These are phyloP conservation scores for Dispira simplex DNA, from an alignment of 192 early-diverging fungal genomes.

Conservation along the genomic window DNA sequence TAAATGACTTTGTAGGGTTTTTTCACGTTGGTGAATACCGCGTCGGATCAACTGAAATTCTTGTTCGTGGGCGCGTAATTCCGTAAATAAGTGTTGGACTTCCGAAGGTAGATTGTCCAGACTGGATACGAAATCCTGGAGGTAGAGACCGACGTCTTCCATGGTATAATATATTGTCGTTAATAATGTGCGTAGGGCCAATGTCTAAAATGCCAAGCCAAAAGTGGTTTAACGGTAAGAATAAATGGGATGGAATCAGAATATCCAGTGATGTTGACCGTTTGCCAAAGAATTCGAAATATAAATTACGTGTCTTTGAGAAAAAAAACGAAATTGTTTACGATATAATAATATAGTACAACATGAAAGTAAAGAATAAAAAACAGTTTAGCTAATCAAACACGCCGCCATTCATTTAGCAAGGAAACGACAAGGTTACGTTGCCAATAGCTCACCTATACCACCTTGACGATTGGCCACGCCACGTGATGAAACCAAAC, in stretches of 20 bases:
- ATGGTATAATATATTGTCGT: not conserved
- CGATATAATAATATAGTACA: not conserved
- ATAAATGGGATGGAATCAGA: not conserved
- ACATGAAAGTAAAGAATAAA: not conserved
- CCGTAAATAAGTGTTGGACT: not conserved
- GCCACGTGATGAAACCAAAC: no score
- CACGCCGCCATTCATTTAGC: not conserved
- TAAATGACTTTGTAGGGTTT: not conserved
- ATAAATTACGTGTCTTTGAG: not conserved
- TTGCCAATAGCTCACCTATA: not conserved
- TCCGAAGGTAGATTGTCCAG: conserved; percentile 1
- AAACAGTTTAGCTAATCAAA: no score
- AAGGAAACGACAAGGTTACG: not conserved
- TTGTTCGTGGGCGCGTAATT: conserved; percentile 3
- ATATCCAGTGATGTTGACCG: not conserved
- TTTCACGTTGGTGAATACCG: conserved; percentile 5
- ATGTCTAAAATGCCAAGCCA: no score
- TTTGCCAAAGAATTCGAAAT: not conserved
- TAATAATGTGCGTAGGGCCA: not conserved
- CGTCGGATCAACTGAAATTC: conserved; percentile 5
- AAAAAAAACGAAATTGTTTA: not conserved
- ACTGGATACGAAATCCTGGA: conserved; percentile 1
- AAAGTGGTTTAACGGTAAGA: no score
- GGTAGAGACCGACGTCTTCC: conserved; percentile 3
- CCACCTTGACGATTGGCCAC: not conserved